Percentiles rank a stretch among this genome's conserved stretches.
Evolutionary conservation across 83 land plant species (phyloP).

Genomic region (Diphasiastrum complanatum): DNA sequence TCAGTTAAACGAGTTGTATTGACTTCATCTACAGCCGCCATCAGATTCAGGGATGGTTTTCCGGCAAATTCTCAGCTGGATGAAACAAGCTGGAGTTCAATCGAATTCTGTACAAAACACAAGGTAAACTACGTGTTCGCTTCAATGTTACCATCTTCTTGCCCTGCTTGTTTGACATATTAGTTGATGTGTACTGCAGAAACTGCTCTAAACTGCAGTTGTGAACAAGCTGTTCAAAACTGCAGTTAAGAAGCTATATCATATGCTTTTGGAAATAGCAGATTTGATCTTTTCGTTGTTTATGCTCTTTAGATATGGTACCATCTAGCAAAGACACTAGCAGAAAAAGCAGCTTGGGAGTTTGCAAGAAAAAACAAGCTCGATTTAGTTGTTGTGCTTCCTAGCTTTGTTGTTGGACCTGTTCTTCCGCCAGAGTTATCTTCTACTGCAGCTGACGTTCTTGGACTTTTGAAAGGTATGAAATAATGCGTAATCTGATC

Average conservation of each 20-base stretch:
- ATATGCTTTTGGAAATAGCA: background rate
- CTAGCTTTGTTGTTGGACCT: constrained; percentile 35
- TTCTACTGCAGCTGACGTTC: constrained; percentile 23
- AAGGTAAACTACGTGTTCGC: constrained; percentile 14
- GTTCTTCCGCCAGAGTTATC: constrained; percentile 19
- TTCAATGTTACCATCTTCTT: background rate
- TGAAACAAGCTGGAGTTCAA: constrained; percentile 29
- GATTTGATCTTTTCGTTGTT: constrained; percentile 10
- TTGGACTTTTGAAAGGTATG: constrained; percentile 31
- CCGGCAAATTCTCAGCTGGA: constrained; percentile 21
- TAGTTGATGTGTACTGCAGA: background rate
- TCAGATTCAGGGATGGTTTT: constrained; percentile 27
- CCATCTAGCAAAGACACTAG: constrained; percentile 24
- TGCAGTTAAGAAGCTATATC: background rate
- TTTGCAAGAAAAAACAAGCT: constrained; percentile 31
- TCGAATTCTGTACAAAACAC: constrained; percentile 22
- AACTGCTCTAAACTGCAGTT: background rate
- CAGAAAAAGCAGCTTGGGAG: constrained; percentile 39
- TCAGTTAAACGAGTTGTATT: constrained; percentile 60
- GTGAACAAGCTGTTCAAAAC: background rate
- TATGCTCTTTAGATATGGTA: constrained; percentile 29
- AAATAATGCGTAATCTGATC: background rate
- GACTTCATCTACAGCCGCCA: constrained; percentile 70
- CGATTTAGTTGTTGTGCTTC: constrained; percentile 26
- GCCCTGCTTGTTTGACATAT: background rate